These are phyloP conservation scores for Penicillium malachiteum DNA, from an alignment of 495 filamentous ascomycete genomes.

Conservation along the genomic window DNA sequence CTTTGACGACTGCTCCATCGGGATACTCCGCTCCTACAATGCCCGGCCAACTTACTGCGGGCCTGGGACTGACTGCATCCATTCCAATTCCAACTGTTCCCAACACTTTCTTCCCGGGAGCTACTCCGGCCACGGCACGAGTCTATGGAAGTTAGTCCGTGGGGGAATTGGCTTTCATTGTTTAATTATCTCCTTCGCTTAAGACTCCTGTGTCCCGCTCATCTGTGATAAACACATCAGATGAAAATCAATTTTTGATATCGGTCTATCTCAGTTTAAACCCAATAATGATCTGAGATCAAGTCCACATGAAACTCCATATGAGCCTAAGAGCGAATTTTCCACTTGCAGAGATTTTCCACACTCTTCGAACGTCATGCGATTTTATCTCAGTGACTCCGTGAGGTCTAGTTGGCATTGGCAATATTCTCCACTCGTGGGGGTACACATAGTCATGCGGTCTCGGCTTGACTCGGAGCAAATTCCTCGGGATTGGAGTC, in stretches of 20 bases:
- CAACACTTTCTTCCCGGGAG: slow-evolving; percentile 47
- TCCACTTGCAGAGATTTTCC: too few species aligned
- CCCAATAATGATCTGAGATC: too few species aligned
- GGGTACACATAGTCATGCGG: not conserved
- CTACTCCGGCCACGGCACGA: slow-evolving; percentile 21
- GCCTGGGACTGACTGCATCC: slow-evolving; percentile 36
- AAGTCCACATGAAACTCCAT: too few species aligned
- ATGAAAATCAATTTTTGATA: too few species aligned
- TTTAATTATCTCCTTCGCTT: not conserved
- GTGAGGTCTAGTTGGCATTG: too few species aligned
- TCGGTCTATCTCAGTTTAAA: too few species aligned
- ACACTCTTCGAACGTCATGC: too few species aligned
- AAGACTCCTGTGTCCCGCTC: too few species aligned
- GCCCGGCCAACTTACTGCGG: slow-evolving; percentile 35
- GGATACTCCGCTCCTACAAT: slow-evolving; percentile 46
- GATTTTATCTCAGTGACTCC: too few species aligned
- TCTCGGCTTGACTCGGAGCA: not conserved
- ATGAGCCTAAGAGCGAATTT: too few species aligned
- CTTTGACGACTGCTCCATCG: slow-evolving; percentile 29
- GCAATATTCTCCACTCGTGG: not conserved
- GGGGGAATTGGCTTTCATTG: not conserved
- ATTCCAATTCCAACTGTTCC: slow-evolving; percentile 53
- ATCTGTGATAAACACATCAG: too few species aligned
- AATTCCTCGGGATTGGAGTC: not conserved
- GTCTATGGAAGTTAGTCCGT: slow-evolving; percentile 9